Conservation (phyloP, 2,329 filamentous ascomycete species). For the Fusarium aywerte region DNA sequence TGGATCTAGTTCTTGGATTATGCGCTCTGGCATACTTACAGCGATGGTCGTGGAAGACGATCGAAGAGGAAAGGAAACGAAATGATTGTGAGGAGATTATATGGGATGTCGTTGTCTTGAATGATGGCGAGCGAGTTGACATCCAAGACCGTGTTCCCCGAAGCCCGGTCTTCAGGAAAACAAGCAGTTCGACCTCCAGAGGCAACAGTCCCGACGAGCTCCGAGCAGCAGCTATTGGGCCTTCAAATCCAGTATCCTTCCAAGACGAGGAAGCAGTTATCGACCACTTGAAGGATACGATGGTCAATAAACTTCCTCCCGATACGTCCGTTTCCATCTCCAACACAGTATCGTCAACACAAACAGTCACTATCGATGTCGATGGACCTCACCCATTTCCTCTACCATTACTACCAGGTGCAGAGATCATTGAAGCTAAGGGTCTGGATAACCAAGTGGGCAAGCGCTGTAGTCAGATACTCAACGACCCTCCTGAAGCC, state of each 20-base stretch:
- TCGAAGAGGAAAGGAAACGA: conserved; percentile 61
- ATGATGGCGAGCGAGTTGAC: conserved; percentile 68
- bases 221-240: background rate
- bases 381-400: conserved; percentile 62
- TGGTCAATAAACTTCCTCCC: conserved; percentile 63
- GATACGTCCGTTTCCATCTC: conserved; percentile 70
- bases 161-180: conserved; percentile 5
- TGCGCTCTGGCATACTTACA: conserved; percentile 72
- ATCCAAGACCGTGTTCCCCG: conserved; percentile 48
- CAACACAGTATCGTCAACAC: conserved; percentile 68
- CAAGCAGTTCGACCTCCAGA: background rate
- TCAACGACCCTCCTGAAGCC: conserved; percentile 42
- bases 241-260: background rate
- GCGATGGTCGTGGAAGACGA: conserved; percentile 62
- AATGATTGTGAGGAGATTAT: conserved; percentile 66
- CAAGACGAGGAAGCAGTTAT: conserved; percentile 57
- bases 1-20: conserved; percentile 70
- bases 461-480: conserved; percentile 27
- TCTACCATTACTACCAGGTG: conserved; percentile 66
- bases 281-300: conserved; percentile 62
- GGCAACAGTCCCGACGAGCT: conserved; percentile 2
- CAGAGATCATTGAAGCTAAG: conserved; percentile 67
- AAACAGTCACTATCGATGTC: conserved; percentile 73
- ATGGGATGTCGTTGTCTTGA: conserved; percentile 74
- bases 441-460: conserved; percentile 41